These are phyloP conservation scores for Petunia hybrid DNA, from an alignment of 305 asterid genomes.

Conservation along the genomic window DNA sequence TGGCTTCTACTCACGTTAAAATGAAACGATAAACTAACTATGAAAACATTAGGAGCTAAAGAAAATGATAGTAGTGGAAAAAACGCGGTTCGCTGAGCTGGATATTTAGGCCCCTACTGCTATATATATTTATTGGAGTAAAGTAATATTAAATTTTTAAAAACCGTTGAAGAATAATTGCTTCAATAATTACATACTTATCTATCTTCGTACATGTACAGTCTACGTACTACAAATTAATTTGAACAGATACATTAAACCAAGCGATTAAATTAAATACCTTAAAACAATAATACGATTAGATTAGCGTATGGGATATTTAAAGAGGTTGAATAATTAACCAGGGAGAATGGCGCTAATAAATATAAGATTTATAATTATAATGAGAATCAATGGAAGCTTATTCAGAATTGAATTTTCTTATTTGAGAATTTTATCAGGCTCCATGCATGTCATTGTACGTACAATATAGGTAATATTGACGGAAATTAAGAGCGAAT, in stretches of 20 bases:
- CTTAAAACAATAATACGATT: background rate
- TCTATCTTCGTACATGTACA: background rate
- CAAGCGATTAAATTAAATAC: background rate
- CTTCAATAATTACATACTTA: slow-evolving; percentile 11
- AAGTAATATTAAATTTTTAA: background rate
- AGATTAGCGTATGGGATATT: background rate
- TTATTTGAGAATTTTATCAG: background rate
- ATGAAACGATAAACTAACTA: background rate
- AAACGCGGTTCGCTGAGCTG: slow-evolving; percentile 32
- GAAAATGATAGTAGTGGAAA: slow-evolving; percentile 25
- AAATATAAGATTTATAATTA: background rate
- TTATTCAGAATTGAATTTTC: background rate
- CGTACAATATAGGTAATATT: too few species aligned
- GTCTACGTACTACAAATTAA: background rate
- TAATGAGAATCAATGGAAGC: background rate
- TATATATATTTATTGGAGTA: too few species aligned
- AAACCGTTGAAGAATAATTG: slow-evolving; percentile 16
- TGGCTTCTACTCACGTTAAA: background rate
- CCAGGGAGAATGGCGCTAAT: background rate
- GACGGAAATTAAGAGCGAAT: too few species aligned
- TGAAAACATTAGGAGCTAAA: background rate
- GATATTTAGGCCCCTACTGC: slow-evolving; percentile 25
- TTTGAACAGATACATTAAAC: background rate
- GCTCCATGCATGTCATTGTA: too few species aligned
- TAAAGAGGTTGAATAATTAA: background rate